phyloP scores from a whole-genome alignment of 2,329 filamentous ascomycete species.

The Pseudogymnoascus sp. region DNA sequence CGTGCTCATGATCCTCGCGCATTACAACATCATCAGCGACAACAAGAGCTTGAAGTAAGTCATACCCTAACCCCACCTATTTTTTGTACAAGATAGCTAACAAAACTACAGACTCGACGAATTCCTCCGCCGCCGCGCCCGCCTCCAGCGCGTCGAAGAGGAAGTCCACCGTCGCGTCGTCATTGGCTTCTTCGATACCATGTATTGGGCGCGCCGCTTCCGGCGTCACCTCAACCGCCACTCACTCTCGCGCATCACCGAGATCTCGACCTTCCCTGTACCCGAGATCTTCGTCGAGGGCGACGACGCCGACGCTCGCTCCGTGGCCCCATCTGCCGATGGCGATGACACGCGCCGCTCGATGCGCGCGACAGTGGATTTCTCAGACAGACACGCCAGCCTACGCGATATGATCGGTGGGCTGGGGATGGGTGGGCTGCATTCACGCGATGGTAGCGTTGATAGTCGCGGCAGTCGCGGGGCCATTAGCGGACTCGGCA shows the following conservation, averaged over 20 bases:
- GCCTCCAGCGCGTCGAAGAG: slow-evolving; percentile 89
- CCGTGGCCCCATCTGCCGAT: slow-evolving; percentile 21
- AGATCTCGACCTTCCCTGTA: slow-evolving; percentile 69
- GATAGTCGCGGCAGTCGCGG: not conserved
- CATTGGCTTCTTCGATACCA: slow-evolving; percentile 88
- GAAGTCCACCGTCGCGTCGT: slow-evolving; percentile 86
- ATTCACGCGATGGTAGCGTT: not conserved
- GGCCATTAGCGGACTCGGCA: not conserved
- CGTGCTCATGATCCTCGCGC: slow-evolving; percentile 89
- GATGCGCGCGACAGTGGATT: slow-evolving; percentile 16
- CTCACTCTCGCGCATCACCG: slow-evolving; percentile 66
- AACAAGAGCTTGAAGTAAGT: slow-evolving; percentile 80
- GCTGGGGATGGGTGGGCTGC: not conserved
- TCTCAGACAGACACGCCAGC: slow-evolving; percentile 15
- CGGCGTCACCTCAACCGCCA: slow-evolving; percentile 66
- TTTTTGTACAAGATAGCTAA: slow-evolving; percentile 22
- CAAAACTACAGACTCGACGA: slow-evolving; percentile 65
- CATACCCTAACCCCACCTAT: not conserved
- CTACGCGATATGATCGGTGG: slow-evolving; percentile 4
- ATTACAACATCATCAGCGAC: slow-evolving; percentile 98
- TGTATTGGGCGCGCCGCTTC: slow-evolving; percentile 78
- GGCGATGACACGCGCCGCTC: slow-evolving; percentile 15
- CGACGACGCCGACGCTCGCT: slow-evolving; percentile 41
- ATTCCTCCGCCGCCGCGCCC: slow-evolving; percentile 80
- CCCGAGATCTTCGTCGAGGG: slow-evolving; percentile 89